Conservation (phyloP, 1,284 basidiomycete genomes). For the Rhodotorula mucilaginosa region DNA sequence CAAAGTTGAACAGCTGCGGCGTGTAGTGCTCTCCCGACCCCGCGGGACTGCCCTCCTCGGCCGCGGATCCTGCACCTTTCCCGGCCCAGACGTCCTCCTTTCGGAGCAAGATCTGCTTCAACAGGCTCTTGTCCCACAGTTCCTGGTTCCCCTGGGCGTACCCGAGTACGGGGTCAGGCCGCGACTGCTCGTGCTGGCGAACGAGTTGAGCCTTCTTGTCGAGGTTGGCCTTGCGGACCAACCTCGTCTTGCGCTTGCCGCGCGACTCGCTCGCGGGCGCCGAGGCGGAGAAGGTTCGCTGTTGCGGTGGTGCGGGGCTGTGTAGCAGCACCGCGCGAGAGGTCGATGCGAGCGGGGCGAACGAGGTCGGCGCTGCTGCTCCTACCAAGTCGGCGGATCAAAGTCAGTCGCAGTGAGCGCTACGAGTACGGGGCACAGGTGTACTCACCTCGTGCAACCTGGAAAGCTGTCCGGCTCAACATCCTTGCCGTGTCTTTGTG, state of each 20-base stretch:
- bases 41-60: neutral
- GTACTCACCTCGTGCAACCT: conserved; percentile 8
- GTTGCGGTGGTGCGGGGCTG: neutral
- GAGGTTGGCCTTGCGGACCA: conserved; percentile 47
- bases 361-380: conserved; percentile 7
- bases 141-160: conserved; percentile 60
- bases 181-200: conserved; percentile 46
- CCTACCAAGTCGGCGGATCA: conserved; percentile 10
- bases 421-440: too few relatives aligned
- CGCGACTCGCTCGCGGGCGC: conserved; percentile 18
- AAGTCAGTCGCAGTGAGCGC: conserved; percentile 3
- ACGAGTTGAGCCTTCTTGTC: conserved; percentile 46
- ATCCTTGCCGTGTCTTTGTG: neutral
- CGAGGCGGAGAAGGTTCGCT: conserved; percentile 25
- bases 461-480: conserved; percentile 4
- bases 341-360: conserved; percentile 1
- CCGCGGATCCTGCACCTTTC: conserved; percentile 32
- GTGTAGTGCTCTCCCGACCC: neutral
- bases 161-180: conserved; percentile 70
- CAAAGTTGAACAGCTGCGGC: conserved; percentile 58
- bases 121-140: conserved; percentile 61
- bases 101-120: conserved; percentile 62
- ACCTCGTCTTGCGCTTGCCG: conserved; percentile 39
- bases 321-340: neutral
- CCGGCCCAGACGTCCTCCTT: conserved; percentile 55